Conservation (phyloP, 768 basidiomycete species). For the Mycena crocata region DNA sequence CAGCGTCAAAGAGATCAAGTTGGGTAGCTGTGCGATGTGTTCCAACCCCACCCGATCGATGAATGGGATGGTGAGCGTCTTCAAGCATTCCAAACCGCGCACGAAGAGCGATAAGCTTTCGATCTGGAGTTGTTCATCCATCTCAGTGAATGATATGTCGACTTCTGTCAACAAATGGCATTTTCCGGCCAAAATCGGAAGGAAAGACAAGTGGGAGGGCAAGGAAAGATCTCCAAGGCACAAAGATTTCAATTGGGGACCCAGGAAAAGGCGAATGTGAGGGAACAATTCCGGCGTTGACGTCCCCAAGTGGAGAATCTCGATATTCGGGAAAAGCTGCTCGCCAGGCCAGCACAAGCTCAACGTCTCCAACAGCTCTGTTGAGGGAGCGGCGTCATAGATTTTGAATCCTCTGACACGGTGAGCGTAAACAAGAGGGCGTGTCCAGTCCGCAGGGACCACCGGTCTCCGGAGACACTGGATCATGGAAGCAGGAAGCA, state of each 20-base stretch:
- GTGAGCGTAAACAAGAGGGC: constrained; percentile 4
- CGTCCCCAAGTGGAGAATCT: not conserved
- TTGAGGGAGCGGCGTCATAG: not conserved
- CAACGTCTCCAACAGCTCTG: constrained; percentile 7
- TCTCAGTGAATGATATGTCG: not conserved
- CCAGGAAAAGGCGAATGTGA: not conserved
- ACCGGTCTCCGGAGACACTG: constrained; percentile 4
- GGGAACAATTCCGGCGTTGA: not conserved
- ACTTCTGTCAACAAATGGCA: not conserved
- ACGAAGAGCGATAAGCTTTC: not conserved
- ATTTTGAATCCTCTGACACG: constrained; percentile 8
- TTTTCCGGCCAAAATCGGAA: not conserved
- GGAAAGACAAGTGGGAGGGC: not conserved
- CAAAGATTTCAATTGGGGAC: not conserved
- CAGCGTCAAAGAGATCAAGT: not conserved
- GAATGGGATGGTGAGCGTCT: not conserved
- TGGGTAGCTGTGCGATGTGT: not conserved
- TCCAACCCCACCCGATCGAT: not conserved
- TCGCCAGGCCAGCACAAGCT: constrained; percentile 3
- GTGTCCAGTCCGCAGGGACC: constrained; percentile 17
- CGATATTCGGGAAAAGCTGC: constrained; percentile 12
- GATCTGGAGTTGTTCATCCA: not conserved
- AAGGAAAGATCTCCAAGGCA: not conserved
- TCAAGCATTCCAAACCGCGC: not conserved
- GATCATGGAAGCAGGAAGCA: not conserved